Percentiles rank a stretch among this genome's conserved stretches.
Evolutionary conservation across 1,139 yeast genomes (phyloP).

Genomic region (Hyphopichia pseudoburtonii): DNA sequence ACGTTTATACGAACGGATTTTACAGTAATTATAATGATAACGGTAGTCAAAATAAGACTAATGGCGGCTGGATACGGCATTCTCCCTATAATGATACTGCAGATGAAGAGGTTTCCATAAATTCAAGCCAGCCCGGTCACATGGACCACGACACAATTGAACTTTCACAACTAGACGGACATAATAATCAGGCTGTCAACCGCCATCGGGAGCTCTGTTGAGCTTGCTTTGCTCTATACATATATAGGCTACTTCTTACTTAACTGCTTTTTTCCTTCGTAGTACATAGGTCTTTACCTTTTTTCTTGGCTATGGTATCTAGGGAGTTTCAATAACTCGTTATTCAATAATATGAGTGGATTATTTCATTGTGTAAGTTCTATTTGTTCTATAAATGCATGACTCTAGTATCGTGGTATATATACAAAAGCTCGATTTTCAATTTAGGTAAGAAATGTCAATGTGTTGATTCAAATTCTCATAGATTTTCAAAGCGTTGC

Average conservation of each 20-base stretch:
- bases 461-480: neutral
- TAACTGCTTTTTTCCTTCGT: no score
- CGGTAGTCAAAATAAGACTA: constrained; percentile 1
- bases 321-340: no score
- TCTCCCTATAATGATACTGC: constrained; percentile 16
- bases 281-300: no score
- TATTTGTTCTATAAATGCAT: no score
- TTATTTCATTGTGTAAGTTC: no score
- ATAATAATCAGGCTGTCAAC: no score
- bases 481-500: neutral
- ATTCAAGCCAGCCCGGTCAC: constrained; percentile 10
- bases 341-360: no score
- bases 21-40: constrained; percentile 21
- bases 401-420: neutral
- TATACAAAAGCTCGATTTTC: neutral
- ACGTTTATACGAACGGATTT: constrained; percentile 47
- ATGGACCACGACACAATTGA: neutral
- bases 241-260: no score
- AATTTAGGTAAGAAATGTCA: neutral
- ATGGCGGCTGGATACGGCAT: constrained; percentile 7
- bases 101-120: constrained; percentile 18
- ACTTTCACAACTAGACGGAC: neutral
- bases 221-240: no score
- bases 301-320: no score
- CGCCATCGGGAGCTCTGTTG: no score